phyloP scores from a whole-genome alignment of 306 rosid species.

The Casuarina glauca region DNA sequence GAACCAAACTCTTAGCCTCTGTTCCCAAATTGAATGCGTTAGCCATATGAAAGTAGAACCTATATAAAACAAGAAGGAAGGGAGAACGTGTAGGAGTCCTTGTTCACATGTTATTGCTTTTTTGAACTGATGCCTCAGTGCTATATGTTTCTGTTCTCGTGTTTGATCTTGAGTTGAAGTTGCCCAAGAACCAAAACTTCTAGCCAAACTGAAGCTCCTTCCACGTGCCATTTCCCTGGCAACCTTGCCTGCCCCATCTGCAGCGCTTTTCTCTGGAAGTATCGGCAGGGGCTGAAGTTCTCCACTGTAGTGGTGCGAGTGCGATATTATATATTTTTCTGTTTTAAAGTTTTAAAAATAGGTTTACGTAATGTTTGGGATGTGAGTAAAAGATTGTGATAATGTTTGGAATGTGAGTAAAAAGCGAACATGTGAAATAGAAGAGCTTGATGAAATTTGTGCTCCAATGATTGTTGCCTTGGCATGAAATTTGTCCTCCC shows the following conservation, averaged over 20 bases:
- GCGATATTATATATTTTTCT: too few relatives aligned
- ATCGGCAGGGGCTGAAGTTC: too few relatives aligned
- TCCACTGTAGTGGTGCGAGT: too few relatives aligned
- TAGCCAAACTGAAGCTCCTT: constrained; percentile 22
- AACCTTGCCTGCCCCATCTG: constrained; percentile 31
- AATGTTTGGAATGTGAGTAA: too few relatives aligned
- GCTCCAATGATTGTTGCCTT: too few relatives aligned
- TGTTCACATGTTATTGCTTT: not conserved
- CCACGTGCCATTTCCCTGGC: constrained; percentile 52
- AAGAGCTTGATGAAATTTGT: too few relatives aligned
- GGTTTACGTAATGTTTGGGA: too few relatives aligned
- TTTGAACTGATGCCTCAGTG: not conserved
- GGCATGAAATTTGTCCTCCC: too few relatives aligned
- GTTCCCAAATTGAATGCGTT: not conserved
- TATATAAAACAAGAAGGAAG: constrained; percentile 9
- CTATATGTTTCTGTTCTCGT: too few relatives aligned
- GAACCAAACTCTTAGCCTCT: constrained; percentile 43
- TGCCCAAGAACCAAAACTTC: not conserved
- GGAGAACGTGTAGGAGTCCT: constrained; percentile 15
- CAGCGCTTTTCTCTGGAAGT: not conserved
- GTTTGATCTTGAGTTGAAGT: not conserved
- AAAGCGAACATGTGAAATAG: too few relatives aligned
- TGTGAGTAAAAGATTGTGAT: too few relatives aligned
- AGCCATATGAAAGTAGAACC: not conserved
- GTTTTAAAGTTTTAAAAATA: too few relatives aligned